phyloP scores from a whole-genome alignment of 2,329 filamentous ascomycete species.

The Penicillium polonicum region DNA sequence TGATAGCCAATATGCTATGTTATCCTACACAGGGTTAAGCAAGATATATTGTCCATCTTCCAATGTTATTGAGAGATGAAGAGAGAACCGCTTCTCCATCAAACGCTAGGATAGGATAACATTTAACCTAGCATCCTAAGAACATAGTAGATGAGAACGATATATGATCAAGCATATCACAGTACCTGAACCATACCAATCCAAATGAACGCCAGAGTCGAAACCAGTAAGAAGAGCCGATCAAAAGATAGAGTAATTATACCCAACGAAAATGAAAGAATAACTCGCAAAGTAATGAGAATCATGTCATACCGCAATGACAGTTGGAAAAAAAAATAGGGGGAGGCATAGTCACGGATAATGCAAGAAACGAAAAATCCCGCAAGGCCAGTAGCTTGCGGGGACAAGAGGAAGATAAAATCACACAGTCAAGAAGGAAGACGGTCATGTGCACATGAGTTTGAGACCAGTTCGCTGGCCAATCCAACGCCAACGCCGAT shows the following conservation, averaged over 20 bases:
- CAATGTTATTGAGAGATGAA: neutral
- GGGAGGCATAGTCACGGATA: conserved; percentile 3
- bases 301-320: conserved; percentile 15
- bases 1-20: neutral
- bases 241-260: conserved; percentile 12
- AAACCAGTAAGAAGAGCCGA: conserved; percentile 6
- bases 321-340: neutral
- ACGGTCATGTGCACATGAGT: conserved; percentile 28
- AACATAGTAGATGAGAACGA: conserved; percentile 5
- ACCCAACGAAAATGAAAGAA: conserved; percentile 10
- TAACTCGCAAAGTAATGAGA: conserved; percentile 7
- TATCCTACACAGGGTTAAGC: neutral
- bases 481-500: conserved; percentile 27
- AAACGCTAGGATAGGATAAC: conserved; percentile 1
- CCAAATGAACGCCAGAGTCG: conserved; percentile 22
- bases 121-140: neutral
- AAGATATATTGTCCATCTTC: neutral
- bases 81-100: neutral
- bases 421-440: conserved; percentile 23
- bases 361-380: conserved; percentile 6
- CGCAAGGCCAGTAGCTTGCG: conserved; percentile 9
- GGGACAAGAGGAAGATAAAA: conserved; percentile 12
- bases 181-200: conserved; percentile 13
- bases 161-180: conserved; percentile 14
- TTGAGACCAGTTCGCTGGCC: conserved; percentile 17